Evolutionary conservation across 345 rosid genomes (phyloP).

Genomic region (Heritiera littoralis): DNA sequence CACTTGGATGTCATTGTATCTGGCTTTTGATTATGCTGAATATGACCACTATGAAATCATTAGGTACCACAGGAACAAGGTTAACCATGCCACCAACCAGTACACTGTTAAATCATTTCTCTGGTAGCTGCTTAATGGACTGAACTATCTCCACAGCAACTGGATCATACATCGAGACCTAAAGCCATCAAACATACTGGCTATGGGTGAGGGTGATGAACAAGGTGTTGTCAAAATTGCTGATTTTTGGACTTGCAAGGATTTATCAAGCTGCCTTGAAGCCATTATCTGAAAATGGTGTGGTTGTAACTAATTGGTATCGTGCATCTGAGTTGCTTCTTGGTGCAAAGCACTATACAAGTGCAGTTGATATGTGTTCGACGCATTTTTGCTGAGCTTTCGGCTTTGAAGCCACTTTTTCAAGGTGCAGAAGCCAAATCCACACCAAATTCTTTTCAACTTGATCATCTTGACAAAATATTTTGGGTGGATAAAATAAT

Average conservation of each 20-base stretch:
- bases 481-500: constrained; percentile 25
- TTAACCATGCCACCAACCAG: constrained; percentile 57
- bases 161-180: constrained; percentile 98
- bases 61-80: constrained; percentile 89
- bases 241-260: constrained; percentile 93
- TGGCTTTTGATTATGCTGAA: constrained; percentile 93
- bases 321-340: constrained; percentile 98
- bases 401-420: constrained; percentile 91
- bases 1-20: constrained; percentile 91
- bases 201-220: constrained; percentile 98
- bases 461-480: constrained; percentile 96
- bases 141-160: constrained; percentile 93
- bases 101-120: constrained; percentile 92
- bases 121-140: constrained; percentile 97
- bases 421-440: constrained; percentile 96
- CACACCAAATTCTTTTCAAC: constrained; percentile 77
- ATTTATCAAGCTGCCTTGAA: constrained; percentile 91
- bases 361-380: constrained; percentile 90
- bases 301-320: constrained; percentile 98
- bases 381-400: constrained; percentile 92
- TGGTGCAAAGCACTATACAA: constrained; percentile 94
- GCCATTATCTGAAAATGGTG: constrained; percentile 84
- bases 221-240: constrained; percentile 91
- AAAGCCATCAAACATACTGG: constrained; percentile 97
- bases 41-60: constrained; percentile 59